Evolutionary conservation across 176 grass and related monocot genomes (phyloP).

Genomic region (Thalia dealbata): DNA sequence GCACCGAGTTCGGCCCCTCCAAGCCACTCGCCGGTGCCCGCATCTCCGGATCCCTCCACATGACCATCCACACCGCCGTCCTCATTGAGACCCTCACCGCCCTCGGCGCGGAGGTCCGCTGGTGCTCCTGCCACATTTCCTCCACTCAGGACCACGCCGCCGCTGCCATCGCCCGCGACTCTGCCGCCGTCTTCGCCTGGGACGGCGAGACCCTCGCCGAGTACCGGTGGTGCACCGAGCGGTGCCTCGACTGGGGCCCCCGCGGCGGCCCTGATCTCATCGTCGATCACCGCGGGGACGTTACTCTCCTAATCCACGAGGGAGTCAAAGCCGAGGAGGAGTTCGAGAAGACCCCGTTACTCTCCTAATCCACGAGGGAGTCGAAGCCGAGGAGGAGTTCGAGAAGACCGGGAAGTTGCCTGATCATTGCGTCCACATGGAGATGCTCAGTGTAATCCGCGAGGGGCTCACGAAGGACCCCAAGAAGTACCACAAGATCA

Average conservation of each 20-base stretch:
- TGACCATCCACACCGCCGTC: slow-evolving; percentile 98
- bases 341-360: too few relatives aligned
- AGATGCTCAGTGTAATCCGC: slow-evolving; percentile 69
- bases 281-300: slow-evolving; percentile 84
- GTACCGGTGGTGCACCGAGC: slow-evolving; percentile 99
- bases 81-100: slow-evolving; percentile 97
- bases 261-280: slow-evolving; percentile 78
- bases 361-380: slow-evolving; percentile 88
- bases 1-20: slow-evolving; percentile 70
- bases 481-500: slow-evolving; percentile 82
- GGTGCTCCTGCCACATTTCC: slow-evolving; percentile 99
- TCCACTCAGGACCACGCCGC: slow-evolving; percentile 98
- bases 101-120: slow-evolving; percentile 81
- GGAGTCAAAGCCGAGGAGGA: too few relatives aligned
- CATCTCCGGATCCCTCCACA: slow-evolving; percentile 99
- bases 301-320: too few relatives aligned
- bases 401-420: slow-evolving; percentile 59
- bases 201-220: slow-evolving; percentile 95
- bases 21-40: slow-evolving; percentile 67
- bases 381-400: slow-evolving; percentile 88
- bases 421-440: slow-evolving; percentile 74
- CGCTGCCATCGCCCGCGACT: slow-evolving; percentile 92
- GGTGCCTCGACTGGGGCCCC: slow-evolving; percentile 86
- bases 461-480: slow-evolving; percentile 64
- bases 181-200: slow-evolving; percentile 84